Percentiles rank a stretch among this genome's conserved stretches.
Evolutionary conservation across 345 rosid genomes (phyloP).

Genomic region (Salix arbutifolia): DNA sequence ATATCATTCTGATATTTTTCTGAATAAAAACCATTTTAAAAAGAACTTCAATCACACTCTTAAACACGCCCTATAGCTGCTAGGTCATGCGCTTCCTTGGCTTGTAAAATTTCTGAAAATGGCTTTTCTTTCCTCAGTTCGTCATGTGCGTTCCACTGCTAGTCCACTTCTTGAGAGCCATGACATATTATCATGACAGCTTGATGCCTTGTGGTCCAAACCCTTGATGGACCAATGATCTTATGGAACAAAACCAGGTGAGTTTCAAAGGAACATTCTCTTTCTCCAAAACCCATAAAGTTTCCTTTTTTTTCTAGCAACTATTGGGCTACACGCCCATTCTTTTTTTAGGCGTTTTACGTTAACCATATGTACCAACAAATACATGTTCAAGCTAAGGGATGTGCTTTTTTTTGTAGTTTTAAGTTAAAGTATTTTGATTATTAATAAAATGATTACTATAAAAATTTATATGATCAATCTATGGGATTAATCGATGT

Average conservation of each 20-base stretch:
- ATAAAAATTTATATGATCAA: no score
- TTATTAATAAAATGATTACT: no score
- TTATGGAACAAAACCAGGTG: background rate
- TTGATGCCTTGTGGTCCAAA: conserved; percentile 6
- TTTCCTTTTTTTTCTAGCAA: background rate
- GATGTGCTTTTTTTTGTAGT: no score
- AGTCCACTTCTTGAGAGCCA: background rate
- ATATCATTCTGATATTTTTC: no score
- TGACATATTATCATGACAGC: background rate
- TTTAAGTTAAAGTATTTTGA: no score
- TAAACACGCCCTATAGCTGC: background rate
- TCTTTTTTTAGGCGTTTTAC: background rate
- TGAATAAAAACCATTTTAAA: no score
- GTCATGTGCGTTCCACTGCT: background rate
- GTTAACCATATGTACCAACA: background rate
- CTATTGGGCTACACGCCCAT: background rate
- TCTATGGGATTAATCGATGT: rapidly evolving
- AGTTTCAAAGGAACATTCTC: background rate
- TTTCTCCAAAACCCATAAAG: background rate
- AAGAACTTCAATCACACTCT: no score
- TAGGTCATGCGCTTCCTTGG: background rate
- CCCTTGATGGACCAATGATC: background rate
- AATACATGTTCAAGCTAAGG: background rate
- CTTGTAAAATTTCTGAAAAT: background rate
- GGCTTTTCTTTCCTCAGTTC: background rate